Evolutionary conservation across 352 stramenopile genomes (phyloP).

Genomic region (Globisporangium takayamanum): DNA sequence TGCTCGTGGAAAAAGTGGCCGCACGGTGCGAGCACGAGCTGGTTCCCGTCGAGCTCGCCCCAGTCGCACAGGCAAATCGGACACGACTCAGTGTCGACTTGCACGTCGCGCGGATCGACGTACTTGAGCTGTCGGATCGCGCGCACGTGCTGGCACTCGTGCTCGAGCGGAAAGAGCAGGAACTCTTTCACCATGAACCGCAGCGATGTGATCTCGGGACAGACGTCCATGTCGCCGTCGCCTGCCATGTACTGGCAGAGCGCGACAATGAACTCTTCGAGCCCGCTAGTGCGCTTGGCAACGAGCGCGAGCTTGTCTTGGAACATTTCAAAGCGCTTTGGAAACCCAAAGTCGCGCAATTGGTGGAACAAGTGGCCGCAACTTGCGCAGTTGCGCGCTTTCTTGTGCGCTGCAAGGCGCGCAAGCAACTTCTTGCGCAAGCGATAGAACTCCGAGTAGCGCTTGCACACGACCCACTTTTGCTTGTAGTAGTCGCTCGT

Average conservation of each 20-base stretch:
- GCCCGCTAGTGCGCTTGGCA: constrained; percentile 42
- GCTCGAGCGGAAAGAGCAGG: constrained; percentile 72
- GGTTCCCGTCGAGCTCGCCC: constrained; percentile 76
- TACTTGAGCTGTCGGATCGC: constrained; percentile 81
- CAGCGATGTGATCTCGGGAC: constrained; percentile 52
- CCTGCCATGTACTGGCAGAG: constrained; percentile 66
- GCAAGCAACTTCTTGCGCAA: constrained; percentile 68
- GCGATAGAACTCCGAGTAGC: constrained; percentile 83
- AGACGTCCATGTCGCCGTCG: constrained; percentile 42
- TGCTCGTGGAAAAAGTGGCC: constrained; percentile 86
- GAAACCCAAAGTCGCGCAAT: constrained; percentile 70
- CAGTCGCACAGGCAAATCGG: constrained; percentile 83
- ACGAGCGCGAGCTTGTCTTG: constrained; percentile 62
- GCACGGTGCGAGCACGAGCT: constrained; percentile 71
- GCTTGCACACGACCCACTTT: constrained; percentile 86
- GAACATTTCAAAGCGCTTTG: constrained; percentile 67
- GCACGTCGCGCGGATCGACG: constrained; percentile 73
- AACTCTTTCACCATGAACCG: constrained; percentile 82
- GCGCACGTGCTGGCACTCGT: constrained; percentile 77
- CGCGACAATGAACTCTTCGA: constrained; percentile 77
- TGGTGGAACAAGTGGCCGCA: constrained; percentile 49
- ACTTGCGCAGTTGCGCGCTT: constrained; percentile 36
- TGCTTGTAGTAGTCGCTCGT: constrained; percentile 87
- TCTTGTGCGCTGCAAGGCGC: constrained; percentile 52
- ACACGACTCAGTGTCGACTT: constrained; percentile 75